Percentiles rank a stretch among this genome's conserved stretches.
Evolutionary conservation across 2,329 filamentous ascomycete genomes (phyloP).

Genomic region (Drechslerella dactyloides): DNA sequence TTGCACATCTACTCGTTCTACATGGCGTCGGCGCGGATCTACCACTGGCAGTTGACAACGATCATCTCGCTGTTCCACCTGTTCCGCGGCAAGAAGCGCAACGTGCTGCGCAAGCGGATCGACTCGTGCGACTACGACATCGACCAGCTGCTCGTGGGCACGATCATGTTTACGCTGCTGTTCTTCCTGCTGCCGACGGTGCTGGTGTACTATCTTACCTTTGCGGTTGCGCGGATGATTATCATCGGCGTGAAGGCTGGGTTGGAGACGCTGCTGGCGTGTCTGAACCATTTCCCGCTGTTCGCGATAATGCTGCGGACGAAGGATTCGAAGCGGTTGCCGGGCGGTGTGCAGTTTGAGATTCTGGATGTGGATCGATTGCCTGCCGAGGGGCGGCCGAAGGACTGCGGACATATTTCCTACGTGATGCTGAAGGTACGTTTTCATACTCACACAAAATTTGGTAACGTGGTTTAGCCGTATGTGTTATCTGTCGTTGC

Average conservation of each 20-base stretch:
- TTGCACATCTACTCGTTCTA: slow-evolving; percentile 99
- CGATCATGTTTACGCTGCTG: slow-evolving; percentile 91
- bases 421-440: slow-evolving; percentile 84
- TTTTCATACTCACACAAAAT: neutral
- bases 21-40: slow-evolving; percentile 93
- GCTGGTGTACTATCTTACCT: slow-evolving; percentile 94
- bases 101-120: slow-evolving; percentile 93
- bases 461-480: neutral
- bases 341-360: slow-evolving; percentile 62
- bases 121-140: slow-evolving; percentile 99
- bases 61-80: slow-evolving; percentile 97
- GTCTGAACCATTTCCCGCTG: slow-evolving; percentile 94
- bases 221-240: slow-evolving; percentile 89
- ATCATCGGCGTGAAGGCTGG: slow-evolving; percentile 92
- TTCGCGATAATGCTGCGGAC: slow-evolving; percentile 95
- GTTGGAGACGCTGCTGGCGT: slow-evolving; percentile 89
- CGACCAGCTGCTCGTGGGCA: slow-evolving; percentile 93
- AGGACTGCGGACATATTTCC: slow-evolving; percentile 67
- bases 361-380: slow-evolving; percentile 35
- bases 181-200: slow-evolving; percentile 96
- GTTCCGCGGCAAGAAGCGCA: slow-evolving; percentile 97
- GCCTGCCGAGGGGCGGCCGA: slow-evolving; percentile 22
- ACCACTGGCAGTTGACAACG: slow-evolving; percentile 97
- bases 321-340: slow-evolving; percentile 88
- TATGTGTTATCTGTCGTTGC: too few species aligned